Evolutionary conservation across 2,329 filamentous ascomycete genomes (phyloP).

Genomic region (Sarocladium strictum): DNA sequence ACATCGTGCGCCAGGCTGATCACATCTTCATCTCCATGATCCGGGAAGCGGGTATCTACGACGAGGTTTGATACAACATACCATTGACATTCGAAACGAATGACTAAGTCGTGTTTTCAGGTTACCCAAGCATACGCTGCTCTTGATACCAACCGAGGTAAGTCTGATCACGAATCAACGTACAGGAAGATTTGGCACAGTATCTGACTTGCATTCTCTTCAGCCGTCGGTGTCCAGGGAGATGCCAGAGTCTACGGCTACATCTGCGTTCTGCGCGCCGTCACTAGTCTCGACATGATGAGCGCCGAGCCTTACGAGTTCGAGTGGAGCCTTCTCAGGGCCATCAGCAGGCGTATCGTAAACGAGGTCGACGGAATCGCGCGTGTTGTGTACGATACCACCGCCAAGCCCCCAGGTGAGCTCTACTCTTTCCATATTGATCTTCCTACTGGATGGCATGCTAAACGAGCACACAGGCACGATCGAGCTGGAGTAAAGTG

Average conservation of each 20-base stretch:
- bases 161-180: not conserved
- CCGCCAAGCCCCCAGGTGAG: slow-evolving; percentile 33
- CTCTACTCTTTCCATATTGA: slow-evolving; percentile 41
- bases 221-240: slow-evolving; percentile 42
- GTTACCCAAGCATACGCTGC: slow-evolving; percentile 43
- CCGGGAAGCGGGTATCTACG: slow-evolving; percentile 63
- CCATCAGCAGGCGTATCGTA: slow-evolving; percentile 47
- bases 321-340: slow-evolving; percentile 56
- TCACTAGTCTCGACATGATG: slow-evolving; percentile 52
- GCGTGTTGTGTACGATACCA: slow-evolving; percentile 62
- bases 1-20: slow-evolving; percentile 73
- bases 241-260: slow-evolving; percentile 50
- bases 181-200: not conserved
- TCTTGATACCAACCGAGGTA: slow-evolving; percentile 34
- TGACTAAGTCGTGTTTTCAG: slow-evolving; percentile 14
- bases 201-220: not conserved
- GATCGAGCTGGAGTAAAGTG: slow-evolving; percentile 10
- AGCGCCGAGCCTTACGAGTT: slow-evolving; percentile 66
- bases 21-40: slow-evolving; percentile 75
- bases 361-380: slow-evolving; percentile 59
- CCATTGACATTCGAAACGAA: not conserved
- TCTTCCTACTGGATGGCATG: slow-evolving; percentile 8
- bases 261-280: slow-evolving; percentile 35
- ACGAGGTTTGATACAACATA: slow-evolving; percentile 35
- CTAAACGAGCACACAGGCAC: not conserved